These are phyloP conservation scores for Microcyclospora pomicola DNA, from an alignment of 2,329 filamentous ascomycete species.

Conservation along the genomic window DNA sequence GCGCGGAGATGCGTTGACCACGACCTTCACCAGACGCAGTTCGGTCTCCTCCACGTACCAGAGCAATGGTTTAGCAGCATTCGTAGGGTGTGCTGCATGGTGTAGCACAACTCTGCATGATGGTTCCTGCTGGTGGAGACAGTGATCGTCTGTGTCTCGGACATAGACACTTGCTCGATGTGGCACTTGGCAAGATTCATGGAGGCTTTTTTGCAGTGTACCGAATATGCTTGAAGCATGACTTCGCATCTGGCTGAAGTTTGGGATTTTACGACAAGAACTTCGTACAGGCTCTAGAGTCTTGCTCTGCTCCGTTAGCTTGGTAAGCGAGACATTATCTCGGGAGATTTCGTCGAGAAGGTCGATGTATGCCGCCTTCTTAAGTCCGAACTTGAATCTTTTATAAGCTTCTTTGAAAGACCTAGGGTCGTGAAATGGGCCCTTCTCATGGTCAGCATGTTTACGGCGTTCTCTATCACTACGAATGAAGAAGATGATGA, in stretches of 20 bases:
- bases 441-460: not conserved
- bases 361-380: conserved; percentile 16
- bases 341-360: conserved; percentile 13
- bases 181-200: conserved; percentile 13
- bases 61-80: not conserved
- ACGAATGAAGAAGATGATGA: too few species aligned
- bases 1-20: not conserved
- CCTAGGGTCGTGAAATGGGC: conserved; percentile 6
- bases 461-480: too few species aligned
- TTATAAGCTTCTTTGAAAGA: conserved; percentile 20
- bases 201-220: conserved; percentile 13
- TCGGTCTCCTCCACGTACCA: not conserved
- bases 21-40: not conserved
- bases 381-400: conserved; percentile 18
- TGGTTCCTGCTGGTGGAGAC: too few species aligned
- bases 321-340: conserved; percentile 12
- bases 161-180: conserved; percentile 11
- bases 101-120: too few species aligned
- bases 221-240: conserved; percentile 12
- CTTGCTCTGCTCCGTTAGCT: conserved; percentile 15
- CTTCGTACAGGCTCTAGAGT: conserved; percentile 9
- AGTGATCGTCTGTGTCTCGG: too few species aligned
- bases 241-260: conserved; percentile 13
- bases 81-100: too few species aligned
- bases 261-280: conserved; percentile 6